A percentile compares a stretch with the other conserved stretches of the same genome.
These are phyloP conservation scores for button mushroom (Agaricus bisporus) DNA, from an alignment of 768 basidiomycete genomes.

Conservation along the genomic window DNA sequence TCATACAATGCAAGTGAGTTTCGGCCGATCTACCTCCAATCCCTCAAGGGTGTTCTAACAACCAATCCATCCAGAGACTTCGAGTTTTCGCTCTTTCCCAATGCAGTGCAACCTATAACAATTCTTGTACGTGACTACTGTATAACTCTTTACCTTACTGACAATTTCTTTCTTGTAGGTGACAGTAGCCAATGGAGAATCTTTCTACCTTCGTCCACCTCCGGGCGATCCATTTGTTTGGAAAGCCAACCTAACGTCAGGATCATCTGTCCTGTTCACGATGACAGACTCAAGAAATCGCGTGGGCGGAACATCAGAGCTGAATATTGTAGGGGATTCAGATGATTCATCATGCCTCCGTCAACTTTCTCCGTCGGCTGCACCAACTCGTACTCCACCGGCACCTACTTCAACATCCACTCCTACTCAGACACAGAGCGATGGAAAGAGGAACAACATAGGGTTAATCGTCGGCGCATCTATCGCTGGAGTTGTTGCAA, in stretches of 20 bases:
- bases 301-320: slow-evolving; percentile 19
- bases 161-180: slow-evolving; percentile 12
- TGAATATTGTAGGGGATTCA: slow-evolving; percentile 16
- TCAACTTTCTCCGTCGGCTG: not conserved
- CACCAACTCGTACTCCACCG: slow-evolving; percentile 7
- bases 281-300: slow-evolving; percentile 19
- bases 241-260: slow-evolving; percentile 20
- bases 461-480: slow-evolving; percentile 14
- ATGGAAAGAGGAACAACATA: slow-evolving; percentile 5
- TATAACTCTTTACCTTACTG: not conserved
- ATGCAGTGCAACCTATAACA: slow-evolving; percentile 19
- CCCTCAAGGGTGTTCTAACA: not conserved
- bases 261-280: slow-evolving; percentile 19
- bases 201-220: slow-evolving; percentile 17
- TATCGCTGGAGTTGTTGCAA: slow-evolving; percentile 12
- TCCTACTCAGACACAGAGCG: not conserved
- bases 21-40: not conserved
- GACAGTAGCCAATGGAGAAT: slow-evolving; percentile 18
- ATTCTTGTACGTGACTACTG: slow-evolving; percentile 16
- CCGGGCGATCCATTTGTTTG: slow-evolving; percentile 18
- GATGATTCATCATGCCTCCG: slow-evolving; percentile 17
- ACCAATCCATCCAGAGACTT: slow-evolving; percentile 15
- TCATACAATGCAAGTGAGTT: slow-evolving; percentile 24
- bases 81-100: slow-evolving; percentile 18
- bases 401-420: not conserved